Conservation (phyloP, 2,329 filamentous ascomycete species). For the Tympanopsis confertula region DNA sequence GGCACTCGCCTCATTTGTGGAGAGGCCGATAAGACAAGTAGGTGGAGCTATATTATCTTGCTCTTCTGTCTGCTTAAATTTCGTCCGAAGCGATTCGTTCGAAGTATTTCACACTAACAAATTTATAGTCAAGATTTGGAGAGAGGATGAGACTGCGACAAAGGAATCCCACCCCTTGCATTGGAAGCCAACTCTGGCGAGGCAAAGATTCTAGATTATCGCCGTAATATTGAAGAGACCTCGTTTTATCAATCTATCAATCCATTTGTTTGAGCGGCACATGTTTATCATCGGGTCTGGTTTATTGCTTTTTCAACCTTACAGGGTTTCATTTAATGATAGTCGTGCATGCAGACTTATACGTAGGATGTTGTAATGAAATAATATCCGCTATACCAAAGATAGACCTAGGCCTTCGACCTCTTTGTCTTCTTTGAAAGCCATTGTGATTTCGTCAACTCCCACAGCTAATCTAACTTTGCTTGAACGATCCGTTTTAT, state of each 20-base stretch:
- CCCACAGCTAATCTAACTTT: slow-evolving; percentile 77
- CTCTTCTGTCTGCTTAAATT: not conserved
- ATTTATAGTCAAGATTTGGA: not conserved
- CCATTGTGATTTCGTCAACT: slow-evolving; percentile 81
- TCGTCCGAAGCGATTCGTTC: too few species aligned
- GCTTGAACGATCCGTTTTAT: slow-evolving; percentile 72
- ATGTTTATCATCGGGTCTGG: too few species aligned
- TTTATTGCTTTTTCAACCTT: too few species aligned
- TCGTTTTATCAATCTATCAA: too few species aligned
- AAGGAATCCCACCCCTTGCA: not conserved
- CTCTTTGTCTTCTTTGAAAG: slow-evolving; percentile 78
- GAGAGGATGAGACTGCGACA: not conserved
- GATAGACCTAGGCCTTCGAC: slow-evolving; percentile 72
- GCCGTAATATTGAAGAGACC: too few species aligned
- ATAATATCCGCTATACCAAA: too few species aligned
- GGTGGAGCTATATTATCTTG: slow-evolving; percentile 19
- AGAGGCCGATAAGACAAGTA: slow-evolving; percentile 89
- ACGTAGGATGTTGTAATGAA: too few species aligned
- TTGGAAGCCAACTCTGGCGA: not conserved
- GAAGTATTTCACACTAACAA: not conserved
- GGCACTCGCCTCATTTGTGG: slow-evolving; percentile 84
- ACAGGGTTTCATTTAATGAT: too few species aligned
- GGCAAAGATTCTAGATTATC: not conserved
- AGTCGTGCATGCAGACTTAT: too few species aligned
- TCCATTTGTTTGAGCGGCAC: too few species aligned